A percentile compares a stretch with the other conserved stretches of the same genome.
These are phyloP conservation scores for Rhododendron molle DNA, from an alignment of 148 eudicot genomes.

Conservation along the genomic window DNA sequence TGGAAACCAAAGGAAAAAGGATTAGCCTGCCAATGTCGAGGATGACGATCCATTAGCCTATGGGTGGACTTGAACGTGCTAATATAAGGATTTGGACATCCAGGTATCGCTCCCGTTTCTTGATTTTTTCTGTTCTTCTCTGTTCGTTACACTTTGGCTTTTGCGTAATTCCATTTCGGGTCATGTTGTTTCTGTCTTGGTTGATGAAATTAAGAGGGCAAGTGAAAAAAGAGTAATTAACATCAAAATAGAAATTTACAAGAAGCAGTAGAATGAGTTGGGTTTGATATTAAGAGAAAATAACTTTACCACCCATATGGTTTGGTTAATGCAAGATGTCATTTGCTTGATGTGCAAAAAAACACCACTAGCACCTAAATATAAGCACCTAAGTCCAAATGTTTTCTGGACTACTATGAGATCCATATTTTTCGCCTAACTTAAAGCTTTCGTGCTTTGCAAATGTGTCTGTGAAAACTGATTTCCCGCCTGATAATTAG, in stretches of 20 bases:
- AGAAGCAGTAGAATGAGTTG: not conserved
- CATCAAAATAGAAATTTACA: not conserved
- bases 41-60: conserved; percentile 99
- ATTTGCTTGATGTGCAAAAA: not conserved
- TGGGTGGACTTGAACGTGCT: conserved; percentile 80
- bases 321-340: not conserved
- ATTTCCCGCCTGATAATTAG: not conserved
- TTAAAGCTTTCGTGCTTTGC: not conserved
- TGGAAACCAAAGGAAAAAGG: conserved; percentile 59
- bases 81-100: conserved; percentile 74
- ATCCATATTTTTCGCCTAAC: not conserved
- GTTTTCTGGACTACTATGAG: not conserved
- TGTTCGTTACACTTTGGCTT: not conserved
- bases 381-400: not conserved
- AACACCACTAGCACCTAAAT: not conserved
- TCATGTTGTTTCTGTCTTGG: not conserved
- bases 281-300: not conserved
- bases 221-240: not conserved
- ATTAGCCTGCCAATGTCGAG: conserved; percentile 91
- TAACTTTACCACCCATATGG: not conserved
- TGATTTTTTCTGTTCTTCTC: not conserved
- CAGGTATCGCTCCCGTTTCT: conserved; percentile 45
- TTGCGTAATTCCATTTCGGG: not conserved
- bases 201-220: not conserved
- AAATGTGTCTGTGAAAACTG: not conserved